phyloP scores from a whole-genome alignment of 2,329 filamentous ascomycete species.

The Penicillium sclerotiorum region DNA sequence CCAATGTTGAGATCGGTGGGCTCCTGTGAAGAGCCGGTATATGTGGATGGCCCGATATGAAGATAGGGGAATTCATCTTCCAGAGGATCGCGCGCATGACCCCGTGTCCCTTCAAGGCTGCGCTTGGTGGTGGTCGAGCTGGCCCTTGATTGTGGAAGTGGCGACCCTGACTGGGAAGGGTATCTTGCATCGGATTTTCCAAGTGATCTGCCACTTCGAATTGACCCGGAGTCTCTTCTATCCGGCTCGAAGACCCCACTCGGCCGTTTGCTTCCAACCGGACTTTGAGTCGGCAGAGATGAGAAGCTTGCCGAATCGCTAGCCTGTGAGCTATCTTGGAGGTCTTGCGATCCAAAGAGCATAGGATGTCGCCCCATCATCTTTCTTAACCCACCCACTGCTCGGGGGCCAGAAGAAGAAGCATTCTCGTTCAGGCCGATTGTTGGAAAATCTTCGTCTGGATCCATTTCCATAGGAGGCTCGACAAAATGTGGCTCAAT shows the following conservation, averaged over 20 bases:
- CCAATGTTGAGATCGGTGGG: slow-evolving; percentile 10
- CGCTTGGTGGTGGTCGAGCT: slow-evolving; percentile 38
- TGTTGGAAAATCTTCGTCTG: slow-evolving; percentile 34
- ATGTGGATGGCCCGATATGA: slow-evolving; percentile 68
- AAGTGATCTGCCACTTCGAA: slow-evolving; percentile 23
- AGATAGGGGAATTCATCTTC: slow-evolving; percentile 71
- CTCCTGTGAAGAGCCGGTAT: slow-evolving; percentile 33
- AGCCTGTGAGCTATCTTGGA: slow-evolving; percentile 11
- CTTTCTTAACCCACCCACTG: slow-evolving; percentile 56
- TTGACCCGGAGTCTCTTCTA: slow-evolving; percentile 30
- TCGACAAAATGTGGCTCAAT: slow-evolving; percentile 58
- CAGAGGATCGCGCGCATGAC: slow-evolving; percentile 65
- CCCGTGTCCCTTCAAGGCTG: slow-evolving; percentile 53
- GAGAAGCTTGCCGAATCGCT: slow-evolving; percentile 18
- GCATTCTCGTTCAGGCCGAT: slow-evolving; percentile 19
- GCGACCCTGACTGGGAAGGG: slow-evolving; percentile 33
- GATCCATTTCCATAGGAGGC: slow-evolving; percentile 57
- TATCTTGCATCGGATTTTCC: slow-evolving; percentile 20
- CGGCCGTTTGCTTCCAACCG: slow-evolving; percentile 16
- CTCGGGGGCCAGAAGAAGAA: slow-evolving; percentile 23
- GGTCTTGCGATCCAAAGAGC: slow-evolving; percentile 45
- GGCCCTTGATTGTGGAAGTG: slow-evolving; percentile 31
- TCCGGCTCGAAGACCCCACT: slow-evolving; percentile 23
- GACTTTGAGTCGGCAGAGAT: slow-evolving; percentile 16
- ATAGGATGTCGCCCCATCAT: slow-evolving; percentile 53